Evolutionary conservation across 306 rosid genomes (phyloP).

Genomic region (Notholithocarpus densiflorus): DNA sequence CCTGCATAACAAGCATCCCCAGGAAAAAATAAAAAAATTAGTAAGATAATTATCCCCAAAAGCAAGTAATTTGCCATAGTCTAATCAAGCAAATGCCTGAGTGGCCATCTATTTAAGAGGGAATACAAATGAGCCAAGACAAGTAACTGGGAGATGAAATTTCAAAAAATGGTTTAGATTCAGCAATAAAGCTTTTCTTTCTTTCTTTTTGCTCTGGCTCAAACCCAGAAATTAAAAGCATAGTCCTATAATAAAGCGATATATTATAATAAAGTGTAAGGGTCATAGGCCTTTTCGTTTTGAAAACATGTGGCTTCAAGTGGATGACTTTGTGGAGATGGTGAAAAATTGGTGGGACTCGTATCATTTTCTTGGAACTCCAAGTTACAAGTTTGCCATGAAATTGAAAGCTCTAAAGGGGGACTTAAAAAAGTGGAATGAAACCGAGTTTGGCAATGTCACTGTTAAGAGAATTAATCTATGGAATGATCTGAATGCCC

Average conservation of each 20-base stretch:
- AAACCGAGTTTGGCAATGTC: too few species aligned
- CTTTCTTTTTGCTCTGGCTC: neutral
- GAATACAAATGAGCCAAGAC: neutral
- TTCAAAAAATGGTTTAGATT: neutral
- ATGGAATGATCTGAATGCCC: too few species aligned
- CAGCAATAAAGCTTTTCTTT: neutral
- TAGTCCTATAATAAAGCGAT: neutral
- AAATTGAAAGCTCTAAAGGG: too few species aligned
- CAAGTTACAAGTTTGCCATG: too few species aligned
- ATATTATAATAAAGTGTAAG: too few species aligned
- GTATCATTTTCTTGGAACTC: too few species aligned
- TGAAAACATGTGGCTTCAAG: too few species aligned
- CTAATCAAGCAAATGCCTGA: neutral
- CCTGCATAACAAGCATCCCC: conserved; percentile 59
- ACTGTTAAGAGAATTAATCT: too few species aligned
- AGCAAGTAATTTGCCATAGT: neutral
- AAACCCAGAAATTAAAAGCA: neutral
- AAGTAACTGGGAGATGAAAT: neutral
- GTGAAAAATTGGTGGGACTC: too few species aligned
- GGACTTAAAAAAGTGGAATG: too few species aligned
- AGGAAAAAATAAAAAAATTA: neutral
- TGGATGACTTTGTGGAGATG: too few species aligned
- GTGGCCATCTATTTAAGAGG: neutral
- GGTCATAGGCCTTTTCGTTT: too few species aligned
- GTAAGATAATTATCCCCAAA: neutral